Conservation (phyloP, 257 asterid species). For the Coffea eugenioides region DNA sequence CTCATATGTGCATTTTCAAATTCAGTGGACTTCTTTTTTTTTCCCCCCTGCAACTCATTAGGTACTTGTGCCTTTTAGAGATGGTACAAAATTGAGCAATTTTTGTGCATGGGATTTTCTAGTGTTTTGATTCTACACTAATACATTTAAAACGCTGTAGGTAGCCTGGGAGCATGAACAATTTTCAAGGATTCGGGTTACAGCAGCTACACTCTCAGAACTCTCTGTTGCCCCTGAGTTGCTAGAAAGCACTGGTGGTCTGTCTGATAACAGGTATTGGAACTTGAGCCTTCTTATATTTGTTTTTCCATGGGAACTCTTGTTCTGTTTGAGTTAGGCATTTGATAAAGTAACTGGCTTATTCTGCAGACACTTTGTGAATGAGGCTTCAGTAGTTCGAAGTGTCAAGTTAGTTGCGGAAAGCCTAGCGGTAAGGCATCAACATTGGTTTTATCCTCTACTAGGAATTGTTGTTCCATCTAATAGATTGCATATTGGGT, state of each 20-base stretch:
- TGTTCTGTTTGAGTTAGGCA: conserved; percentile 19
- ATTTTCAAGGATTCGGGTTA: conserved; percentile 82
- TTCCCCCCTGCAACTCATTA: not conserved
- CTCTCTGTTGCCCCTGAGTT: conserved; percentile 84
- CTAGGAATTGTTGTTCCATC: not conserved
- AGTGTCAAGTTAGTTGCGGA: conserved; percentile 88
- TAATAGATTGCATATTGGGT: not conserved
- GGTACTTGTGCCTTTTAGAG: not conserved
- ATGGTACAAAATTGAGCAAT: too few relatives aligned
- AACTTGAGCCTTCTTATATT: conserved; percentile 8
- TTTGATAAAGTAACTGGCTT: conserved; percentile 28
- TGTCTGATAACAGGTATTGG: conserved; percentile 72
- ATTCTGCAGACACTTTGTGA: conserved; percentile 47
- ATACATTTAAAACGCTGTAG: conserved; percentile 49
- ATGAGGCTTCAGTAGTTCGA: conserved; percentile 66
- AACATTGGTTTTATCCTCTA: not conserved
- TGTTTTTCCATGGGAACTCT: not conserved
- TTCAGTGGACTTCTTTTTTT: not conserved
- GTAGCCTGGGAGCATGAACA: conserved; percentile 99
- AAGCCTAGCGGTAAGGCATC: conserved; percentile 78
- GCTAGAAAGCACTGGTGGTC: conserved; percentile 72
- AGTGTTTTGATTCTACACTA: conserved; percentile 28
- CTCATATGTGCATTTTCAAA: not conserved
- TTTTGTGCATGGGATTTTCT: not conserved
- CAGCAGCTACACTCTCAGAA: conserved; percentile 88